Evolutionary conservation across 2,329 filamentous ascomycete species (phyloP).

Genomic region (Stenocarpella maydis): DNA sequence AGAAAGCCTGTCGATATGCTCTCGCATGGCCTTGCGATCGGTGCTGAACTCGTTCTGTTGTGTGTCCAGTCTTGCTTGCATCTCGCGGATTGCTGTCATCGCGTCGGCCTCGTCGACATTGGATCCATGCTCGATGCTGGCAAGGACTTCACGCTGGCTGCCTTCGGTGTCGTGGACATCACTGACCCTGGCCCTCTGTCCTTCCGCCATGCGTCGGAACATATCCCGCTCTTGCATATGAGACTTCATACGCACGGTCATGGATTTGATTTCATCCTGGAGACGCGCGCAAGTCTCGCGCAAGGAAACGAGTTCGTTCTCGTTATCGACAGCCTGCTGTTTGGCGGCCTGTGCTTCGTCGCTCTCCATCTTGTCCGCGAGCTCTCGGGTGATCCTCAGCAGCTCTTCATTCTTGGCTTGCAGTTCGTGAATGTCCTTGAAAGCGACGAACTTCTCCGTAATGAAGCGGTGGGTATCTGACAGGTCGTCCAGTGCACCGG

Average conservation of each 20-base stretch:
- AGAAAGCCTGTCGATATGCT: constrained; percentile 83
- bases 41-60: constrained; percentile 86
- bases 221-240: constrained; percentile 97
- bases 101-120: constrained; percentile 72
- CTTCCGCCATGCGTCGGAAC: constrained; percentile 90
- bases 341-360: constrained; percentile 79
- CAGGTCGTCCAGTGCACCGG: constrained; percentile 75
- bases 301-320: constrained; percentile 73
- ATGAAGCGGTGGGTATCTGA: constrained; percentile 90
- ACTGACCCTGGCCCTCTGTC: constrained; percentile 65
- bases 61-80: constrained; percentile 88
- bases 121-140: constrained; percentile 65
- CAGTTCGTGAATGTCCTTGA: constrained; percentile 84
- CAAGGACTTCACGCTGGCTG: constrained; percentile 62
- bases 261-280: constrained; percentile 84
- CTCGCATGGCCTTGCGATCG: constrained; percentile 82
- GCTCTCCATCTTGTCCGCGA: constrained; percentile 90
- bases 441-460: constrained; percentile 86
- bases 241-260: constrained; percentile 85
- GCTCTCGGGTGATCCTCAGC: constrained; percentile 80
- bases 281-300: constrained; percentile 51
- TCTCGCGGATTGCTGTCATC: constrained; percentile 80
- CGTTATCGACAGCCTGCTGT: constrained; percentile 68
- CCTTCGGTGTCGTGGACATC: constrained; percentile 77
- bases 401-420: constrained; percentile 90